A percentile compares a stretch with the other conserved stretches of the same genome.
Evolutionary conservation across 176 grass and related monocot genomes (phyloP).

Genomic region (Bolboschoenus planiculmis): DNA sequence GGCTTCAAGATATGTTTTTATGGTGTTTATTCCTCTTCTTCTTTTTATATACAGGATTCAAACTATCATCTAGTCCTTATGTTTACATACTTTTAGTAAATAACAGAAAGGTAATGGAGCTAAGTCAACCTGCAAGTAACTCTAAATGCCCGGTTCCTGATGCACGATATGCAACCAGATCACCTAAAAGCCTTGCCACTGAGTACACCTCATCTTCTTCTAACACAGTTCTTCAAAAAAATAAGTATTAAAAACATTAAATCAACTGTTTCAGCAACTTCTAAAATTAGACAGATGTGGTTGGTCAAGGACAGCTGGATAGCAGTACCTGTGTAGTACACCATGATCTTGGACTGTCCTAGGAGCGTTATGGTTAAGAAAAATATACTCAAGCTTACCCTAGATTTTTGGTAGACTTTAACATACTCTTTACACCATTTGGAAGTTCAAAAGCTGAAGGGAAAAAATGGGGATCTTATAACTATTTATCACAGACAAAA

Average conservation of each 20-base stretch:
- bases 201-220: slow-evolving; percentile 97
- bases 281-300: not conserved
- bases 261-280: not conserved
- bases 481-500: not conserved
- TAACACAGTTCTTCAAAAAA: slow-evolving; percentile 59
- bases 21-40: not conserved
- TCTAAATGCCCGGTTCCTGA: slow-evolving; percentile 98
- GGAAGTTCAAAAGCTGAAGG: not conserved
- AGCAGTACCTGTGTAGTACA: not conserved
- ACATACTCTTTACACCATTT: not conserved
- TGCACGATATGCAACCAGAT: slow-evolving; percentile 98
- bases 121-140: slow-evolving; percentile 68
- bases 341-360: not conserved
- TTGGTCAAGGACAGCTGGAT: not conserved
- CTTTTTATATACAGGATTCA: not conserved
- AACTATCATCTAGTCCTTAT: not conserved
- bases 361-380: not conserved
- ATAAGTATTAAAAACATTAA: slow-evolving; percentile 16
- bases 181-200: slow-evolving; percentile 88
- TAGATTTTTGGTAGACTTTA: not conserved
- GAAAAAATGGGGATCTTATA: not conserved
- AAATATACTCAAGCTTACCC: not conserved
- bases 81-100: slow-evolving; percentile 3
- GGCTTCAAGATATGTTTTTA: not conserved
- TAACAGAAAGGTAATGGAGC: not conserved